These are phyloP conservation scores for Bipolaris cookei DNA, from an alignment of 2,329 filamentous ascomycete species.

Conservation along the genomic window DNA sequence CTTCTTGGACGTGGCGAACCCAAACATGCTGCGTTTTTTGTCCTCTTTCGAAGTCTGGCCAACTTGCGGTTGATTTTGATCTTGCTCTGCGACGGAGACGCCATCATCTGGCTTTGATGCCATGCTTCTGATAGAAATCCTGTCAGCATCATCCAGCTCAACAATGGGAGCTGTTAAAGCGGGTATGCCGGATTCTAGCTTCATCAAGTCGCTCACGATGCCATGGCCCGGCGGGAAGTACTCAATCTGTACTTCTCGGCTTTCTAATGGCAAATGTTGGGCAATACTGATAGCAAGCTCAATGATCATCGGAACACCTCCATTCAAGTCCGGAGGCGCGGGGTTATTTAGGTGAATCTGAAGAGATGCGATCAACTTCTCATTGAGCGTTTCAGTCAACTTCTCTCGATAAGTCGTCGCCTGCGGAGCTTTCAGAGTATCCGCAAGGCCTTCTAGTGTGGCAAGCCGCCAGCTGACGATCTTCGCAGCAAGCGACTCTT, in stretches of 20 bases:
- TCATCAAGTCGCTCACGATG: slow-evolving; percentile 79
- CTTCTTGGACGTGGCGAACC: slow-evolving; percentile 52
- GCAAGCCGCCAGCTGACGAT: slow-evolving; percentile 92
- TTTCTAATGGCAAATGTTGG: slow-evolving; percentile 86
- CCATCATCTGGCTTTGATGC: slow-evolving; percentile 42
- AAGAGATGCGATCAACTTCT: slow-evolving; percentile 72
- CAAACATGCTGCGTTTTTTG: slow-evolving; percentile 53
- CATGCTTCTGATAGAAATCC: slow-evolving; percentile 45
- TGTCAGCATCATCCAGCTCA: slow-evolving; percentile 52
- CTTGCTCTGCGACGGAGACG: slow-evolving; percentile 38
- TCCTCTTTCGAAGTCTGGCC: slow-evolving; percentile 38
- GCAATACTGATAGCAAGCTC: slow-evolving; percentile 87
- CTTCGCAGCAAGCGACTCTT: slow-evolving; percentile 84
- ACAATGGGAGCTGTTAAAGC: slow-evolving; percentile 53
- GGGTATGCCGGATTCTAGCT: slow-evolving; percentile 69
- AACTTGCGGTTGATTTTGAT: slow-evolving; percentile 43
- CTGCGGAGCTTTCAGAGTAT: slow-evolving; percentile 69
- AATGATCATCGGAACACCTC: slow-evolving; percentile 88
- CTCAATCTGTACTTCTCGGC: slow-evolving; percentile 84
- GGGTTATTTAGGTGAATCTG: slow-evolving; percentile 78
- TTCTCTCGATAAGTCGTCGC: slow-evolving; percentile 70
- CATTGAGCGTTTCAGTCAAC: slow-evolving; percentile 64
- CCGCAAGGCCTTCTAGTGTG: slow-evolving; percentile 87
- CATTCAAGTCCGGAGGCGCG: slow-evolving; percentile 80
- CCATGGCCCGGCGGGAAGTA: slow-evolving; percentile 80